Base-by-base conservation (phyloP, 2,329 filamentous ascomycete species). In the Metarhizium guizhouense region DNA sequence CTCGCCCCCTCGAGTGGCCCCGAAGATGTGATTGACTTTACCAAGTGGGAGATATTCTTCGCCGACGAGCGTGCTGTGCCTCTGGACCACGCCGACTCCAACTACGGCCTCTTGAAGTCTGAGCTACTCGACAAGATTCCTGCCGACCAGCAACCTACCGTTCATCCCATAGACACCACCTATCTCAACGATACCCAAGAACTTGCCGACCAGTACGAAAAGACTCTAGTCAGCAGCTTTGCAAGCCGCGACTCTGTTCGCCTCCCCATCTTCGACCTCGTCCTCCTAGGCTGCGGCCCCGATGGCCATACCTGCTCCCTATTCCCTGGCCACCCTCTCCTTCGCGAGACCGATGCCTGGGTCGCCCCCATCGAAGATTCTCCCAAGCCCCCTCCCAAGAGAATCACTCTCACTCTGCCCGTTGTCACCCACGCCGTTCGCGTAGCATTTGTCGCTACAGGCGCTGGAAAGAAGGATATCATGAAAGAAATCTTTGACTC, bases 1-100 rank as follows among this genome's bases (percentile, higher is more conserved):
- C 83, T 97, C 30, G 68, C 82, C 63, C 74, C 67, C 62, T 73
- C 74, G 34, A 67, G 71, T 25, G 76, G 72, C 10, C 67, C 73
- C 47, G 69, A 85, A 56, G 88, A 91, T 67, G 79, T 76, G 4
- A 74, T 92, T 62, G 78, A 87, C 65, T 96, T 95, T 73, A 77
- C 80, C 69, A 90, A 89, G 72, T 99, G 94, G 94, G 89, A 97
- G 67, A 90, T 99, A 68, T 99, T 97, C 80, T 97, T 96, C 73
- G 93, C 93, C 68, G 94, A 99, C 70, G 94, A 99, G 79, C 89
- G 94, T 67, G 90, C 90, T 64, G 94, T 97, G 54, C 88, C 94
- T 25, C 85, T 96, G 63, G 86, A 94, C 71, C 87, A 97, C 74
- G 81, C 84, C 62, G 93, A 99, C 76, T 96, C 91, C 76, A 99